Conservation (phyloP, 176 grass and related monocot genomes). For the Rhipidocladum racemiflorum region DNA sequence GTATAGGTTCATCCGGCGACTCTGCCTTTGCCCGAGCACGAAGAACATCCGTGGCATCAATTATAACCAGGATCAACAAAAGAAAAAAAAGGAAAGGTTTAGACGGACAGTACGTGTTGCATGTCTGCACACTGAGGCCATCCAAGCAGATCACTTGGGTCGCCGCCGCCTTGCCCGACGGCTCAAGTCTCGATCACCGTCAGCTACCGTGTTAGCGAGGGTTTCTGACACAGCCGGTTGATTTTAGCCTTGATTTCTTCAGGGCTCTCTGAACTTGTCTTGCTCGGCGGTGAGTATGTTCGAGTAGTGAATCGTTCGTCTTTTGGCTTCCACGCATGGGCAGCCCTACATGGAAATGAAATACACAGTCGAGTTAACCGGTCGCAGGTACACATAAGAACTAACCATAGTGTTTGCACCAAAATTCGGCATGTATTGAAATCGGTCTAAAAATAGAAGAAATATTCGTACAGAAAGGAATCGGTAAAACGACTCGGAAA, state of each 20-base stretch:
- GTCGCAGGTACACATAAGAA: too few species aligned
- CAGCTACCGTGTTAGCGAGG: constrained; percentile 57
- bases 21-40: constrained; percentile 78
- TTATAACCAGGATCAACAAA: constrained; percentile 37
- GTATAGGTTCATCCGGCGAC: constrained; percentile 71
- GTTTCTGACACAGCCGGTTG: constrained; percentile 52
- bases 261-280: constrained; percentile 47
- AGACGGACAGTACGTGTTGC: constrained; percentile 18
- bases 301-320: constrained; percentile 57
- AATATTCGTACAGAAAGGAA: too few species aligned
- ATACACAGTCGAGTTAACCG: not conserved
- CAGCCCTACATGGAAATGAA: constrained; percentile 40
- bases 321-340: constrained; percentile 71
- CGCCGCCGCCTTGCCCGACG: not conserved
- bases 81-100: not conserved
- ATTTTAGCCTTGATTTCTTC: constrained; percentile 62
- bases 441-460: too few species aligned
- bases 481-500: too few species aligned
- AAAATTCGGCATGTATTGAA: too few species aligned
- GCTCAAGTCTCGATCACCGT: constrained; percentile 13
- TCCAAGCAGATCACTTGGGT: constrained; percentile 47
- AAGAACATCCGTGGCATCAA: constrained; percentile 75
- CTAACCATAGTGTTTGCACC: too few species aligned
- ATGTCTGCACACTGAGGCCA: constrained; percentile 38
- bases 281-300: constrained; percentile 35